These are phyloP conservation scores for Pythium utonaiense DNA, from an alignment of 352 stramenopile genomes.

Conservation along the genomic window DNA sequence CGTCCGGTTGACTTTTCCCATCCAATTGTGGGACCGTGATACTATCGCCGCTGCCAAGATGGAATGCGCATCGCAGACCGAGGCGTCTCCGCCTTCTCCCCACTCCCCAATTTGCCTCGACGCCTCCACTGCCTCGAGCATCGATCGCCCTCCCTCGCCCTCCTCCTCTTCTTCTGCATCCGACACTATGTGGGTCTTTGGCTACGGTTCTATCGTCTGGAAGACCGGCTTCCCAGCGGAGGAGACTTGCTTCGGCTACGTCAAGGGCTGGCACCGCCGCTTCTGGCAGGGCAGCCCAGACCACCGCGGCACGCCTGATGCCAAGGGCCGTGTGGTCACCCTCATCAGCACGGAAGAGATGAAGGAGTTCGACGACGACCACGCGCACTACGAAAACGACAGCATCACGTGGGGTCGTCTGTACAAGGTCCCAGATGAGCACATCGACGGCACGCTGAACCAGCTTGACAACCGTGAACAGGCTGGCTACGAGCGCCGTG, in stretches of 20 bases:
- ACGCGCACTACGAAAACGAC: slow-evolving; percentile 57
- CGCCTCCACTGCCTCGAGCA: neutral
- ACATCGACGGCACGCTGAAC: slow-evolving; percentile 68
- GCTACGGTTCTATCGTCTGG: slow-evolving; percentile 81
- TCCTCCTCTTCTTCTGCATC: neutral
- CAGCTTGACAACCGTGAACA: slow-evolving; percentile 85
- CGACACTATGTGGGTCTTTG: slow-evolving; percentile 75
- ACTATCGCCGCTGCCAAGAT: neutral
- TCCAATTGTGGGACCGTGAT: slow-evolving; percentile 3
- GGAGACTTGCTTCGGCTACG: slow-evolving; percentile 68
- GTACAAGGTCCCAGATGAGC: slow-evolving; percentile 80
- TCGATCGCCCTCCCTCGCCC: neutral
- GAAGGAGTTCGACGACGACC: slow-evolving; percentile 66
- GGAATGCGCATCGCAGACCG: neutral
- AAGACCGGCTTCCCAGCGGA: slow-evolving; percentile 71
- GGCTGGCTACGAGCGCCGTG: slow-evolving; percentile 74
- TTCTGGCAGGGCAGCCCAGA: slow-evolving; percentile 90
- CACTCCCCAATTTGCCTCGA: slow-evolving; percentile 1
- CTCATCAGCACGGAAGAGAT: slow-evolving; percentile 80
- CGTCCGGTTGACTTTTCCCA: slow-evolving; percentile 3
- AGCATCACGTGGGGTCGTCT: slow-evolving; percentile 82
- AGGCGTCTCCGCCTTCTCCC: neutral
- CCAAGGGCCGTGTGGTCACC: slow-evolving; percentile 80
- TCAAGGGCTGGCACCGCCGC: slow-evolving; percentile 80
- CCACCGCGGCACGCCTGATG: slow-evolving; percentile 76